Conservation (phyloP, 108 stramenopile species). For the Cylindrotheca closterium region DNA sequence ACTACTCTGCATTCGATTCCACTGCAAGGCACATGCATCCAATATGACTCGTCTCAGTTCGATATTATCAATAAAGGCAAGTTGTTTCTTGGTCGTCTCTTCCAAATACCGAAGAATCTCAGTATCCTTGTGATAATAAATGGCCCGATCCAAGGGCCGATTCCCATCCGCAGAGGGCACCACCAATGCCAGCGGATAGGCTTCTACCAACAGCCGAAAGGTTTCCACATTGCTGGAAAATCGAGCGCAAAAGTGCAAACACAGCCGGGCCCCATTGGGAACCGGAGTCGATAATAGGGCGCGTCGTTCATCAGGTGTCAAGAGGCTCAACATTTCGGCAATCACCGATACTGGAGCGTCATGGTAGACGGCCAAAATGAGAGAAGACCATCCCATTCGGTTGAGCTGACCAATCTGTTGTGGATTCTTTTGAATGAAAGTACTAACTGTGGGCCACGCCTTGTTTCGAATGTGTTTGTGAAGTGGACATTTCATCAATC, state of each 20-base stretch:
- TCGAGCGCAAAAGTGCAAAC: conserved; percentile 10
- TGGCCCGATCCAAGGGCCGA: conserved; percentile 1
- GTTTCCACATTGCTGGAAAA: not conserved
- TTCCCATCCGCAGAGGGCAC: conserved; percentile 2
- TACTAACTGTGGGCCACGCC: not conserved
- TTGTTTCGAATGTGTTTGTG: conserved; percentile 14
- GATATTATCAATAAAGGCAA: not conserved
- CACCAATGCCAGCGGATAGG: conserved; percentile 6
- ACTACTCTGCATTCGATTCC: not conserved
- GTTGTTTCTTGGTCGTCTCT: conserved; percentile 2
- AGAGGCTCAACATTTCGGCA: conserved; percentile 8
- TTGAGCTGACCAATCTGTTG: not conserved
- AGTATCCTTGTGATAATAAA: conserved; percentile 9
- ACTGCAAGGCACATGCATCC: not conserved
- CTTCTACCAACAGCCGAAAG: not conserved
- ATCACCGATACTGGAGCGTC: conserved; percentile 1
- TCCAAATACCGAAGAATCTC: conserved; percentile 6
- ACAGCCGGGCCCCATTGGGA: conserved; percentile 6
- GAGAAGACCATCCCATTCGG: conserved; percentile 8
- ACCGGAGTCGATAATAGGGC: conserved; percentile 7
- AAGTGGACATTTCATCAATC: conserved; percentile 1
- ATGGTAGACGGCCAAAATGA: conserved; percentile 6
- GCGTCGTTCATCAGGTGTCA: not conserved
- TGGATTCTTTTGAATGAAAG: not conserved
- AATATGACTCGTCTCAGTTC: conserved; percentile 3